Evolutionary conservation across 805 yeast species (phyloP), one percentile per base, ranked within the genome.

Genomic region (Metschnikowia gelsemii): DNA sequence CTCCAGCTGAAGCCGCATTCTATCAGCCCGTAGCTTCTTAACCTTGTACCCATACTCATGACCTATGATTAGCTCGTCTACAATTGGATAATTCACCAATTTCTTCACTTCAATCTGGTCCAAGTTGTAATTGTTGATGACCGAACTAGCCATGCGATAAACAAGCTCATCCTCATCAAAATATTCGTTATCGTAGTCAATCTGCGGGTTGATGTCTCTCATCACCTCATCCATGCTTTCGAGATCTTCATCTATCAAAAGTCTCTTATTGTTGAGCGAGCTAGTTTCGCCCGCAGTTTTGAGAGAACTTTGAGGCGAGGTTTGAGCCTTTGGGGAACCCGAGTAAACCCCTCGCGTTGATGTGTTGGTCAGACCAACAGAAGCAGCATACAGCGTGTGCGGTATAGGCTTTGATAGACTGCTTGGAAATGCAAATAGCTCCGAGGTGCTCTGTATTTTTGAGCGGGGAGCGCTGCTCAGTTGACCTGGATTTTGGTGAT

Each of bases 21-120:
- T 31, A 25, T 58, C 56, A 16, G 52, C 59, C 29, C 75, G 47
- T 35, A 70, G 52, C 48, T 63, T 66, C 34, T 62, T 59, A 12
- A 70, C 74, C 43, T 66, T 68, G 50, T 61, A 68, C 11, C 75
- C 74, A 51, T 59, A 69, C 30, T 52, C 58, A 51, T 70, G 75
- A 6, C 73, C 66, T 18, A 54, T 61, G 11, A 70, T 55, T 28
- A 50, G 34, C 38, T 70, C 73, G 35, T 69, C 75, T n/a, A 68
- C 73, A 8, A 69, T 66, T 2, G 75, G 75, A 43, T 69, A 70
- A 43, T 70, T 68, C 22, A 70, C 50, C 36, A 68, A 35, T 40
- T 54, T 48, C 41, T 66, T 66, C 27, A 68, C 61, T 23, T 62
- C 67, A 2, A 34, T 38, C 43, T 64, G 70, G 41, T 68, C 57